Conservation (phyloP, 306 rosid species). For the Trifolium subterraneum region DNA sequence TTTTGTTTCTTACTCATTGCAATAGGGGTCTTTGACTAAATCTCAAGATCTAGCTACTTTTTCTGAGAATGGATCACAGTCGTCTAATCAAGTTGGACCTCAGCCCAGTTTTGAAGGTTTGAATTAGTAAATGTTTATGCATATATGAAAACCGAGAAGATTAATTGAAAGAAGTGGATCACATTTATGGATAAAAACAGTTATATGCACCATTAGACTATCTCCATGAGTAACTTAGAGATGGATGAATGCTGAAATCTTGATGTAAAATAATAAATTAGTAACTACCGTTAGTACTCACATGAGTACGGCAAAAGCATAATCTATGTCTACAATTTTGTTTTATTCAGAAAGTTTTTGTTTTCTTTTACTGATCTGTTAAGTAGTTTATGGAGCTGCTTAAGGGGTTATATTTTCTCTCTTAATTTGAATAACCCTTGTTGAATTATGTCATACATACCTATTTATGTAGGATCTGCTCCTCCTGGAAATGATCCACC, state of each 20-base stretch:
- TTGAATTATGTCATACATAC: constrained; percentile 37
- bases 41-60: constrained; percentile 59
- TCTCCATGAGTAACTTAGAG: background rate
- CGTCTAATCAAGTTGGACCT: constrained; percentile 52
- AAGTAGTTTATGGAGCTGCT: constrained; percentile 3
- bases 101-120: constrained; percentile 75
- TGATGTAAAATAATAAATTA: constrained; percentile 7
- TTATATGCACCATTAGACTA: background rate
- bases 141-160: constrained; percentile 25
- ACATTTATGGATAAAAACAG: constrained; percentile 15
- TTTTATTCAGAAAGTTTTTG: constrained; percentile 24
- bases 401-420: constrained; percentile 26
- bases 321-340: constrained; percentile 21
- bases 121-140: constrained; percentile 38
- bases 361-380: constrained; percentile 1
- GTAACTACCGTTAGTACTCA: background rate
- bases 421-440: constrained; percentile 10
- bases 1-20: constrained; percentile 34
- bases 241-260: constrained; percentile 15
- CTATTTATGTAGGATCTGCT: constrained; percentile 56
- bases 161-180: constrained; percentile 16
- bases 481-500: constrained; percentile 61
- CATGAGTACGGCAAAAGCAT: constrained; percentile 30
- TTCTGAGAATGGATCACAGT: constrained; percentile 62
- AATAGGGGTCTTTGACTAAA: constrained; percentile 63